These are phyloP conservation scores for Prunus persica DNA, from an alignment of 306 rosid species.

Conservation along the genomic window Prunus_persica_NCBIv2 NC_034014.1:486501-487000, in stretches of 20 bases:
- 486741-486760: too few relatives aligned
- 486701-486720: too few relatives aligned
- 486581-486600: constrained; percentile 43
- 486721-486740: too few relatives aligned
- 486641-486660: constrained; percentile 35
- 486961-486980: background rate
- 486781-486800: background rate
- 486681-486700: too few relatives aligned
- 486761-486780: background rate
- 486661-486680: background rate
- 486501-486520: background rate
- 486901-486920: background rate
- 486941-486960: background rate
- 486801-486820: background rate
- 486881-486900: background rate
- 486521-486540: background rate
- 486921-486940: background rate
- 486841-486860: background rate
- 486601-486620: constrained; percentile 36
- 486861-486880: background rate
- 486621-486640: constrained; percentile 47
- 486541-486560: background rate
- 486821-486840: background rate
- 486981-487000: background rate
- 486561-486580: background rate